Evolutionary conservation across 495 filamentous ascomycete species (phyloP).

Genomic region (Aspergillus asperescens): DNA sequence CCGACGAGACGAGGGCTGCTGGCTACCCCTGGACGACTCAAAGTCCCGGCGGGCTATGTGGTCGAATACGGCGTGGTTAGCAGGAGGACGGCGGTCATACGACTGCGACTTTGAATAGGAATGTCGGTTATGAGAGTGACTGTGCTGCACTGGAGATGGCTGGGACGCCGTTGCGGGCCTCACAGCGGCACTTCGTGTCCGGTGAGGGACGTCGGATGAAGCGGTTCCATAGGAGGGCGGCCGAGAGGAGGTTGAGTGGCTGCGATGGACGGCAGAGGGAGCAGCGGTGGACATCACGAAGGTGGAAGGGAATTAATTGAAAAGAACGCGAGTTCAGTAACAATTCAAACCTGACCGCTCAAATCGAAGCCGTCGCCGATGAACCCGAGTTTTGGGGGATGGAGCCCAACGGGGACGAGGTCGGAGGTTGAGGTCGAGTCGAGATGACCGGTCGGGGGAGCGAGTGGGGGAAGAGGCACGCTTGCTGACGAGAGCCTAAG

Average conservation of each 20-base stretch:
- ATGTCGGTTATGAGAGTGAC: conserved; percentile 21
- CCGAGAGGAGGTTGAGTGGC: conserved; percentile 51
- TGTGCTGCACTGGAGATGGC: conserved; percentile 28
- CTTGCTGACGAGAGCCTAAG: conserved; percentile 23
- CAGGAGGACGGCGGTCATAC: conserved; percentile 44
- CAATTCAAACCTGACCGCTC: conserved; percentile 22
- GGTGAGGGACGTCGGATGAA: conserved; percentile 50
- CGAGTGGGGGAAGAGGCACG: conserved; percentile 17
- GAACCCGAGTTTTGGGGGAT: conserved; percentile 15
- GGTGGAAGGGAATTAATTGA: conserved; percentile 13
- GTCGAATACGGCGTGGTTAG: conserved; percentile 49
- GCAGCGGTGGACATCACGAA: conserved; percentile 50
- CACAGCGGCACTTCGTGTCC: conserved; percentile 50
- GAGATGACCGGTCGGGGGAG: conserved; percentile 20
- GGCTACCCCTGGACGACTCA: conserved; percentile 50
- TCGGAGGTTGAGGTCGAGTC: too few species aligned
- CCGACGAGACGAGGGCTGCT: conserved; percentile 46
- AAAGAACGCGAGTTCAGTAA: conserved; percentile 10
- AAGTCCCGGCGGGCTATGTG: conserved; percentile 53
- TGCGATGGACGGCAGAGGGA: conserved; percentile 45
- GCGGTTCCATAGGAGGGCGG: conserved; percentile 37
- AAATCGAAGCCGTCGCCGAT: conserved; percentile 14
- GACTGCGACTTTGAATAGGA: conserved; percentile 50
- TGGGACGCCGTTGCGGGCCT: conserved; percentile 40
- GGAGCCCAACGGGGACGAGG: conserved; percentile 11